Evolutionary conservation across 2,329 filamentous ascomycete species (phyloP).

Genomic region (Hawksworthiomyces lignivorus): DNA sequence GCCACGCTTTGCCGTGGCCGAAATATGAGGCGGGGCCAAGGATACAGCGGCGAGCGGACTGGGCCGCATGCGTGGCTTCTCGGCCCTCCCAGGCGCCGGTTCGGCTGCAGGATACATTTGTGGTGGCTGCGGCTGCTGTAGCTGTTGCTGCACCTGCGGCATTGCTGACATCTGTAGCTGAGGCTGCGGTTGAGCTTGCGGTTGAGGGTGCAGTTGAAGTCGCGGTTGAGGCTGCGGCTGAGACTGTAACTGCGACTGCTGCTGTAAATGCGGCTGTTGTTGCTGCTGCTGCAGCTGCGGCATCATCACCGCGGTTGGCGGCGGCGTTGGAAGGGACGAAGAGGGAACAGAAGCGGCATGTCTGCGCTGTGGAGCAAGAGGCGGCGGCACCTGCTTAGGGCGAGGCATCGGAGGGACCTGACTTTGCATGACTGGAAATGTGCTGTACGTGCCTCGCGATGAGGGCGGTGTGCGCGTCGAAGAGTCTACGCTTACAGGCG

Average conservation of each 20-base stretch:
- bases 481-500: not conserved
- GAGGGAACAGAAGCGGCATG: no score
- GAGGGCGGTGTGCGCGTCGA: not conserved
- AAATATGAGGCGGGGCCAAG: slow-evolving; percentile 4
- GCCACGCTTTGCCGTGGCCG: not conserved
- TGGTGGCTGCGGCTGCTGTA: not conserved
- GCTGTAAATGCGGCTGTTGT: no score
- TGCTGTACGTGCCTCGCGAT: slow-evolving; percentile 10
- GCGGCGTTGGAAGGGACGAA: no score
- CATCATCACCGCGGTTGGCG: no score
- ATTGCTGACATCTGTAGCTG: not conserved
- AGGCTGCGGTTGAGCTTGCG: no score
- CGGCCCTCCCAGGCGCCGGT: slow-evolving; percentile 2
- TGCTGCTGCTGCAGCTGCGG: no score
- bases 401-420: not conserved
- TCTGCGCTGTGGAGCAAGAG: no score
- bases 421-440: slow-evolving; percentile 3
- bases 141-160: not conserved
- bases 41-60: not conserved
- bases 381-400: not conserved
- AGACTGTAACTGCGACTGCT: no score
- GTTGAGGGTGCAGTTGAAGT: no score
- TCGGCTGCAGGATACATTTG: not conserved
- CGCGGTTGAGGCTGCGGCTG: no score
- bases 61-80: no score